Evolutionary conservation across 169 alveolate species (phyloP).

Genomic region (Amoebophrya sp.): DNA sequence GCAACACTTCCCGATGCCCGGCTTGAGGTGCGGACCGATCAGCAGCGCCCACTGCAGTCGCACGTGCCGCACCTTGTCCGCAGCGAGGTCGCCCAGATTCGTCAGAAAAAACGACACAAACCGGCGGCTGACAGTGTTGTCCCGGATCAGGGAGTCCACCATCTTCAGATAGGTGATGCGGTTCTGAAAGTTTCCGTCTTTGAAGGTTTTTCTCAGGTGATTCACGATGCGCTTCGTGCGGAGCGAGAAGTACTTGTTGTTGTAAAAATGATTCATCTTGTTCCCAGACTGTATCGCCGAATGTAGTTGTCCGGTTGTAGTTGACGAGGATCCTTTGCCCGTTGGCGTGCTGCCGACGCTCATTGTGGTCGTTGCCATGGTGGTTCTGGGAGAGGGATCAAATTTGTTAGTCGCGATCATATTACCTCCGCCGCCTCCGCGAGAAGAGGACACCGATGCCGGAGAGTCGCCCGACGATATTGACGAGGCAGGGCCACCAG

Average conservation of each 20-base stretch:
- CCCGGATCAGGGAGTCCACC: background rate
- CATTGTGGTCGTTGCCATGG: too few relatives aligned
- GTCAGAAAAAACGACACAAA: background rate
- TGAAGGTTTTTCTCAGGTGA: background rate
- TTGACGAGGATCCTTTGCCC: too few relatives aligned
- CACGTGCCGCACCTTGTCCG: background rate
- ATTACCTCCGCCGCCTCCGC: too few relatives aligned
- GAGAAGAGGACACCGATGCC: too few relatives aligned
- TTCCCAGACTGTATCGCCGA: too few relatives aligned
- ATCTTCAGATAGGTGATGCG: background rate
- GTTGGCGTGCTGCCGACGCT: too few relatives aligned
- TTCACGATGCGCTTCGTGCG: conserved; percentile 5
- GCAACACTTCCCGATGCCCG: background rate
- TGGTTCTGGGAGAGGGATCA: too few relatives aligned
- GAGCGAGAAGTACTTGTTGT: background rate
- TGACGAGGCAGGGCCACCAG: too few relatives aligned
- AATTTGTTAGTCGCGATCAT: too few relatives aligned
- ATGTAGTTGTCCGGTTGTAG: too few relatives aligned
- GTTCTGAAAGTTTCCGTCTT: background rate
- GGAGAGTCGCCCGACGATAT: too few relatives aligned
- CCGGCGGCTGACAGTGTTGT: background rate
- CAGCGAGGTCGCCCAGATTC: background rate
- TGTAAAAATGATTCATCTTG: too few relatives aligned
- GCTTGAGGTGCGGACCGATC: conserved; percentile 1
- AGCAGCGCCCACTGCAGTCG: conserved; percentile 9